These are phyloP conservation scores for Fusarium oligoseptatum DNA, from an alignment of 2,329 filamentous ascomycete species.

Conservation along the genomic window DNA sequence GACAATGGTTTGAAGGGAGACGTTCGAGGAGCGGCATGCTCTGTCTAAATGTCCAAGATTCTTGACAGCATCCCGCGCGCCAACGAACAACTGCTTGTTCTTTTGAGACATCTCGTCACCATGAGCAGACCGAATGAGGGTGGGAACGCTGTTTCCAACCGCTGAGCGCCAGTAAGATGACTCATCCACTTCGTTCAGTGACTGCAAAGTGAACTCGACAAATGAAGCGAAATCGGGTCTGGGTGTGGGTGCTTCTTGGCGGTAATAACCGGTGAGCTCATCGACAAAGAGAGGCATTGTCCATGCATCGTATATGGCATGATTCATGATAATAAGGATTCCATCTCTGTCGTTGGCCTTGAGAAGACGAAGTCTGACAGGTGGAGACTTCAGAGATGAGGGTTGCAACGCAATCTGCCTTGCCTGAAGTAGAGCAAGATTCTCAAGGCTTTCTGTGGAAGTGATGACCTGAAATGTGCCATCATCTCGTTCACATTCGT, in stretches of 20 bases:
- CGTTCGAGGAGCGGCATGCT: neutral
- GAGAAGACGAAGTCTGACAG: neutral
- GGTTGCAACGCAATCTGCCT: neutral
- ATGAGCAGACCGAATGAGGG: neutral
- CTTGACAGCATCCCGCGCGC: neutral
- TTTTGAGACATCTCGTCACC: neutral
- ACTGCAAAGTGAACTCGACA: neutral
- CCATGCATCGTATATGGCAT: conserved; percentile 6
- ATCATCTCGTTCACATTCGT: neutral
- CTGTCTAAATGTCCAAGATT: neutral
- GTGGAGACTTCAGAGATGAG: neutral
- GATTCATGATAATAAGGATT: conserved; percentile 5
- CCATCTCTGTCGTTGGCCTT: neutral
- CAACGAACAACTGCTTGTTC: neutral
- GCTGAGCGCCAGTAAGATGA: neutral
- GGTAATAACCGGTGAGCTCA: neutral
- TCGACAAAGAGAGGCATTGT: conserved; percentile 1
- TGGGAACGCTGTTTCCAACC: neutral
- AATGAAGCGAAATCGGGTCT: neutral
- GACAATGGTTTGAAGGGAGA: conserved; percentile 2
- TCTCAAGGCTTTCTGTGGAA: neutral
- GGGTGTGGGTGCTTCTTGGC: neutral
- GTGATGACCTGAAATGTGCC: neutral
- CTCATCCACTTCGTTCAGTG: neutral
- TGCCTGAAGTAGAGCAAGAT: neutral